Evolutionary conservation across 2,329 filamentous ascomycete genomes (phyloP), one percentile per base, ranked within the genome.

Genomic region (Diaporthe eres): DNA sequence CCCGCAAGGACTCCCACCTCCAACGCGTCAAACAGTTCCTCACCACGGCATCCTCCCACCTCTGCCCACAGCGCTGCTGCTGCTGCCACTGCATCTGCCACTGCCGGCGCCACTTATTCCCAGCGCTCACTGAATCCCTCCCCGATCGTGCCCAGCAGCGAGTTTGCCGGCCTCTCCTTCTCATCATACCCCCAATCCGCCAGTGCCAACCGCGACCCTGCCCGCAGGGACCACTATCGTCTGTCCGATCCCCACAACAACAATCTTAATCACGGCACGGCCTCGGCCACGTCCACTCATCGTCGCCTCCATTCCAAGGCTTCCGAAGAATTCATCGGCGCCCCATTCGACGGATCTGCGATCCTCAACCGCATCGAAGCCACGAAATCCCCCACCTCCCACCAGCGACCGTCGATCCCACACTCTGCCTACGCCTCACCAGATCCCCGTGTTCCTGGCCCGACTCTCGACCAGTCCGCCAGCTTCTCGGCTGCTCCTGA

Each of bases 271-370:
- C 71, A 79, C 78, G 75, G 77, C 75, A 71, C 74, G 70, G 70
- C 73, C 44, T 67, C 67, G 55, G 71, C 51, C 67, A 68, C 73
- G 39, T 60, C 57, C 71, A 68, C 80, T 82, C 75, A 79, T 80
- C 77, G 78, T 83, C 81, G 84, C 65, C 84, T 89, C 80, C 85
- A 83, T 77, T 84, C 85, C 77, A 85, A 86, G 79, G 82, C 86
- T 13, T 87, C 89, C 74, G 90, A 92, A 83, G 91, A 92, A 79
- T 85, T 93, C 76, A 87, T 93, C 84, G 91, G 91, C 80, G 90
- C 90, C 78, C 91, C 91, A 58, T 93, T 93, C 83, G 91, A 93
- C 89, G 88, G 90, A 80, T 88, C 87, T 74, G 88, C 88, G 78
- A 92, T 92, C 79, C 85, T 92, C 80, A 89, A 87, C 82, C 90